A percentile compares a stretch with the other conserved stretches of the same genome.
phyloP scores from a whole-genome alignment of 441 rosid species.

The Syzygium malaccense region DNA sequence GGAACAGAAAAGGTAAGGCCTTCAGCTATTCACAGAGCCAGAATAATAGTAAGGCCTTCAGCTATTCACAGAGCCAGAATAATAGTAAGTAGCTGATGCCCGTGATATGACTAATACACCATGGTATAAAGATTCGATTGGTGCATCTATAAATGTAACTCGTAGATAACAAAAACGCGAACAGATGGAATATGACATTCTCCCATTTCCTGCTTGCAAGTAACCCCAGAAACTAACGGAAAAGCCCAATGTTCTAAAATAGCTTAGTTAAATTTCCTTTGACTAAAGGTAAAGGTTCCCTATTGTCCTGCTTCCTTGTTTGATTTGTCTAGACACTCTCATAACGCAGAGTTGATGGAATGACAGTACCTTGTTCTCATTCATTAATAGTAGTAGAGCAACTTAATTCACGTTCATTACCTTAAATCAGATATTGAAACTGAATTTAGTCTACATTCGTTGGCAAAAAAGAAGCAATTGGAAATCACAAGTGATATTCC shows the following conservation, averaged over 20 bases:
- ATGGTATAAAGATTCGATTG: not conserved
- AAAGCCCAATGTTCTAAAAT: not conserved
- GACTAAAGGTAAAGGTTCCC: not conserved
- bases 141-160: not conserved
- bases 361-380: not conserved
- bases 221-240: not conserved
- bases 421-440: not conserved
- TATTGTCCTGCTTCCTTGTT: not conserved
- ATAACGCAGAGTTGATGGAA: not conserved
- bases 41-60: not conserved
- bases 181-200: not conserved
- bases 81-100: not conserved
- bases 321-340: not conserved
- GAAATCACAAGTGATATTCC: not conserved
- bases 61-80: not conserved
- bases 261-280: not conserved
- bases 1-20: not conserved
- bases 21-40: not conserved
- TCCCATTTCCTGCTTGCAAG: not conserved
- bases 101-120: not conserved
- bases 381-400: not conserved
- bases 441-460: not conserved
- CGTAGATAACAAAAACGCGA: not conserved
- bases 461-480: not conserved
- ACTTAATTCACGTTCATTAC: not conserved